Evolutionary conservation across 495 filamentous ascomycete species (phyloP).

Genomic region (Daldinia decipiens): DNA sequence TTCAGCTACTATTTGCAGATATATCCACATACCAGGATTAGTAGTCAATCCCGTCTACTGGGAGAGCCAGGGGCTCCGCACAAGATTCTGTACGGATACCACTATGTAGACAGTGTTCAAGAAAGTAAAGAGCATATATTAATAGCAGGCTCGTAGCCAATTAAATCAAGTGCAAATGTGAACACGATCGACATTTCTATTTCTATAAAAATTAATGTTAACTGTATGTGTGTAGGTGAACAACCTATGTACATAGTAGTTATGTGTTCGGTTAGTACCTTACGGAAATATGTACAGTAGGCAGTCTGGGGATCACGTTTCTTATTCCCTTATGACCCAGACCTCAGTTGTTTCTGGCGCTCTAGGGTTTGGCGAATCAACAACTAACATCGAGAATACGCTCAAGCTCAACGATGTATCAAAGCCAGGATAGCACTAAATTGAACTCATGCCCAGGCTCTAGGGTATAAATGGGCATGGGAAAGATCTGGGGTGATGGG

Average conservation of each 20-base stretch:
- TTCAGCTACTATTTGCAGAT: constrained; percentile 1
- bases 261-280: background rate
- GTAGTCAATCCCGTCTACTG: constrained; percentile 32
- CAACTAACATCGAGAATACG: background rate
- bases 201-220: constrained; percentile 5
- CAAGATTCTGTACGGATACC: constrained; percentile 19
- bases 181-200: constrained; percentile 10
- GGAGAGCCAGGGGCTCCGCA: constrained; percentile 20
- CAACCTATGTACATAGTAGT: background rate
- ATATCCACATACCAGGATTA: constrained; percentile 18
- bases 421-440: background rate
- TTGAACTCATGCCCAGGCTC: background rate
- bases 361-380: background rate
- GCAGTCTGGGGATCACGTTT: constrained; percentile 11
- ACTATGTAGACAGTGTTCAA: constrained; percentile 9
- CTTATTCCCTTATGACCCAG: constrained; percentile 7
- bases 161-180: constrained; percentile 7
- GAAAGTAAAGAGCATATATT: background rate
- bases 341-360: constrained; percentile 1
- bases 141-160: background rate
- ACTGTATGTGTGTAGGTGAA: background rate
- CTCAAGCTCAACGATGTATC: background rate
- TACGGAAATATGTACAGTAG: background rate
- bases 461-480: background rate
- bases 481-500: constrained; percentile 27